Evolutionary conservation across 108 stramenopile species (phyloP).

Genomic region (Nitzschia putrida): DNA sequence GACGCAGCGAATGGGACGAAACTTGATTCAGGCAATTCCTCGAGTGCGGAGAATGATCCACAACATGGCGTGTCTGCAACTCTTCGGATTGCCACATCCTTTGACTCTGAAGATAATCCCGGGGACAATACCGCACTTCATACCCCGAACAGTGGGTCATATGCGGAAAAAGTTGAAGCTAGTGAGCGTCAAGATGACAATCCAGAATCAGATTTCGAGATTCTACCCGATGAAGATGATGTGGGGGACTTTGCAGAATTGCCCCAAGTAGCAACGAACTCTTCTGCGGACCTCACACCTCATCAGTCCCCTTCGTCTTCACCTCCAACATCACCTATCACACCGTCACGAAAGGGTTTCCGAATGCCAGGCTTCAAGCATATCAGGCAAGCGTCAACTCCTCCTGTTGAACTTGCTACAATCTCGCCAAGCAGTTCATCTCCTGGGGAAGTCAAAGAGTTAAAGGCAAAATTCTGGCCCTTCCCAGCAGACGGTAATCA

Average conservation of each 20-base stretch:
- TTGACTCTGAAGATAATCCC: slow-evolving; percentile 1
- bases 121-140: too few species aligned
- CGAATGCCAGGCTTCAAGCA: background rate
- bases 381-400: background rate
- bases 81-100: slow-evolving; percentile 10
- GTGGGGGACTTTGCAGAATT: slow-evolving; percentile 12
- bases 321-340: background rate
- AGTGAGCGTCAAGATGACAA: background rate
- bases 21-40: background rate
- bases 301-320: background rate
- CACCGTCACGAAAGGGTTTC: background rate
- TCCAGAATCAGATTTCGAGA: slow-evolving; percentile 23
- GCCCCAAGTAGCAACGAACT: too few species aligned
- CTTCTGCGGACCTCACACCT: background rate
- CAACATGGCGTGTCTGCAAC: background rate
- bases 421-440: background rate
- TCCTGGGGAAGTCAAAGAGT: too few species aligned
- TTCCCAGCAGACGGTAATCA: background rate
- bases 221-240: slow-evolving; percentile 36
- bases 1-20: background rate
- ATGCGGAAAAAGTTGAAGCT: background rate
- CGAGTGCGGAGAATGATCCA: background rate
- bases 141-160: too few species aligned
- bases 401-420: background rate
- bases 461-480: background rate